These are phyloP conservation scores for Leccinellum rugosiceps DNA, from an alignment of 768 basidiomycete genomes.

Conservation along the genomic window DNA sequence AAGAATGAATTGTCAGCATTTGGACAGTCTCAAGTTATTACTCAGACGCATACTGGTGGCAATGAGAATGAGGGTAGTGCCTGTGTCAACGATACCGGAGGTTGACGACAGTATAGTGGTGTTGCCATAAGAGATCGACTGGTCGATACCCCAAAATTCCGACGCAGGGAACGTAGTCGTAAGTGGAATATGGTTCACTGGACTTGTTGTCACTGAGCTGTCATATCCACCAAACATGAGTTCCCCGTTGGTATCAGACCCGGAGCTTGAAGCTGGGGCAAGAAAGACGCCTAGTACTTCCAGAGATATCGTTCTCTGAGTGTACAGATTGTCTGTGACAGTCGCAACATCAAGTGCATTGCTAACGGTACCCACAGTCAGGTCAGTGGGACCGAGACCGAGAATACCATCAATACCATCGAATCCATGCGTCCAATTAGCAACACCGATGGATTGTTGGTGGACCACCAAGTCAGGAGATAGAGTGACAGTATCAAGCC, in stretches of 20 bases:
- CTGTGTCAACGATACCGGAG: no score
- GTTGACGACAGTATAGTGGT: conserved; percentile 22
- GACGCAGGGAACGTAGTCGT: conserved; percentile 25
- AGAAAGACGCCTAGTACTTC: conserved; percentile 35
- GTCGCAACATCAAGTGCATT: conserved; percentile 26
- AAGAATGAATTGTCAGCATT: background rate
- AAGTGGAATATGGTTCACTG: conserved; percentile 25
- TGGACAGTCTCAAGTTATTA: background rate
- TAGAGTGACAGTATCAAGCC: conserved; percentile 13
- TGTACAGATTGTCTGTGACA: conserved; percentile 35
- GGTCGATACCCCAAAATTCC: conserved; percentile 32
- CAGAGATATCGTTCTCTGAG: conserved; percentile 24
- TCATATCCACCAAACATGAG: conserved; percentile 30
- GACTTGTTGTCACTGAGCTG: conserved; percentile 12
- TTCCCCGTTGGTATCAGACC: conserved; percentile 18
- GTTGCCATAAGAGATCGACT: conserved; percentile 27
- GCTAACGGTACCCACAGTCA: conserved; percentile 29
- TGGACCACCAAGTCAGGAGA: conserved; percentile 1
- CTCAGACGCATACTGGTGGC: conserved; percentile 14
- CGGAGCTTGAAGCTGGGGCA: conserved; percentile 22
- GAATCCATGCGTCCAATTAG: conserved; percentile 25
- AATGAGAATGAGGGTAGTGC: conserved; percentile 30
- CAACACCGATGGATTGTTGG: conserved; percentile 37
- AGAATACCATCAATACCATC: conserved; percentile 42
- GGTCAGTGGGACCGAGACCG: conserved; percentile 33